Base-by-base conservation (phyloP, 129 eudicot species). In the Pseudognaphalium luteoalbum region DNA sequence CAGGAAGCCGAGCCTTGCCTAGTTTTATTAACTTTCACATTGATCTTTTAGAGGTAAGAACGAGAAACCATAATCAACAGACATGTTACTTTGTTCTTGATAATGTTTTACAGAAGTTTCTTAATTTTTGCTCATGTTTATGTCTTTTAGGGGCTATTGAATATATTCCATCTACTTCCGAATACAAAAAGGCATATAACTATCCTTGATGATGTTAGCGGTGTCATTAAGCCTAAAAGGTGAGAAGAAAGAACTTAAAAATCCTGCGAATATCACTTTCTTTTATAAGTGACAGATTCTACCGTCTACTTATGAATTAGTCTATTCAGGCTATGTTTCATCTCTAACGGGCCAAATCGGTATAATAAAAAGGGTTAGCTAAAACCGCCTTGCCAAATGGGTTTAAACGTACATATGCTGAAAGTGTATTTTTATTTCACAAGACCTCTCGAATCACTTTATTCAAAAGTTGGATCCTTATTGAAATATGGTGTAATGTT, bases 191-290 rank as follows among this genome's bases (percentile, higher is more conserved):
- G 61, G 60, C 89, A 85, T 34, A 68, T 92, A 47, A 85, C 88
- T 0, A 92, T 92, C 70, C 98, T 92, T 41, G 87, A 86, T 5
- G 96, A 87, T 75, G 85, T 92, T 28, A 89, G 88, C 37, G 98
- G 98, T 19, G 82, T 88, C 81, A 64, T 92, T 82, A 89, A 92
- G 81, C 96, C 98, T 74, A 80, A 87, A 75, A 89, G 93, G 97
- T 92, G 57, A 81, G 59, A 66, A 76, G 32, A 12, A 76, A 58
- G 10, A 71, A 79, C 66, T 6, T 52, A 15, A 74, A 66, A 9
- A 22, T 41, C 41, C 56, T 74, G 56, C 39, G 42, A 34, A 50
- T 76, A 51, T 41, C 4, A 3, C 47, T 28, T 19, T 28, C 16
- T 71, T 19, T 25, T 10, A 60, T 10, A 28, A 47, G 33, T 51